Evolutionary conservation across 2,329 filamentous ascomycete genomes (phyloP).

Genomic region (Pyrenochaeta sp.): DNA sequence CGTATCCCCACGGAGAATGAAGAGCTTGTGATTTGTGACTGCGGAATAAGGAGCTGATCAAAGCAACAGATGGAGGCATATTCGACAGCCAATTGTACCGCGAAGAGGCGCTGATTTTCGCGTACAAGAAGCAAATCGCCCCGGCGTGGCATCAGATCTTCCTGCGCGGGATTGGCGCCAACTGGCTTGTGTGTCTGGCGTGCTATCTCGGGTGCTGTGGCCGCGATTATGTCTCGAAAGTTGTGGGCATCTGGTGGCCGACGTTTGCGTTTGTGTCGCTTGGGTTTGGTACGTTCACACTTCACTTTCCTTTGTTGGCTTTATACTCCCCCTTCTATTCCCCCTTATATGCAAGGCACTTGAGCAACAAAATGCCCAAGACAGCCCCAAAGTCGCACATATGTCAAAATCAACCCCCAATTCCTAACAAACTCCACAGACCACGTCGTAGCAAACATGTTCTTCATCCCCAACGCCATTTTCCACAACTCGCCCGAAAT

Average conservation of each 20-base stretch:
- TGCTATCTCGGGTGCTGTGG: conserved; percentile 29
- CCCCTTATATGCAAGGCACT: too few relatives aligned
- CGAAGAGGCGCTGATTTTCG: conserved; percentile 25
- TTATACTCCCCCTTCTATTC: too few relatives aligned
- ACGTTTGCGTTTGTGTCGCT: conserved; percentile 32
- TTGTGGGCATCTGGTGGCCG: conserved; percentile 39
- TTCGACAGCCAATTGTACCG: conserved; percentile 44
- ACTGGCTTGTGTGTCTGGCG: conserved; percentile 32
- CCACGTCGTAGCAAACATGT: conserved; percentile 41
- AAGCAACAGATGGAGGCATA: conserved; percentile 57
- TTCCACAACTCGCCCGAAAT: conserved; percentile 25
- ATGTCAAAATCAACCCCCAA: too few relatives aligned
- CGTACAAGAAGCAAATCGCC: conserved; percentile 22
- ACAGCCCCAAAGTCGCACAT: too few relatives aligned
- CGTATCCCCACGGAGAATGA: too few relatives aligned
- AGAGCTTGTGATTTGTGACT: too few relatives aligned
- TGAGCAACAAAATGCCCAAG: too few relatives aligned
- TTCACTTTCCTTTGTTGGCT: not conserved
- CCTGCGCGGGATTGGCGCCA: conserved; percentile 28
- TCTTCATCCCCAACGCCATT: conserved; percentile 36
- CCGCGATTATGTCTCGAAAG: conserved; percentile 28
- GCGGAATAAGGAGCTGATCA: too few relatives aligned
- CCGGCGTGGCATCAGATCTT: conserved; percentile 28
- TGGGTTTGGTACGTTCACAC: conserved; percentile 23
- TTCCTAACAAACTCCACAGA: conserved; percentile 10